A percentile compares a stretch with the other conserved stretches of the same genome.
These are phyloP conservation scores for Candida labiduridarum DNA, from an alignment of 1,139 yeast genomes.

Conservation along the genomic window DNA sequence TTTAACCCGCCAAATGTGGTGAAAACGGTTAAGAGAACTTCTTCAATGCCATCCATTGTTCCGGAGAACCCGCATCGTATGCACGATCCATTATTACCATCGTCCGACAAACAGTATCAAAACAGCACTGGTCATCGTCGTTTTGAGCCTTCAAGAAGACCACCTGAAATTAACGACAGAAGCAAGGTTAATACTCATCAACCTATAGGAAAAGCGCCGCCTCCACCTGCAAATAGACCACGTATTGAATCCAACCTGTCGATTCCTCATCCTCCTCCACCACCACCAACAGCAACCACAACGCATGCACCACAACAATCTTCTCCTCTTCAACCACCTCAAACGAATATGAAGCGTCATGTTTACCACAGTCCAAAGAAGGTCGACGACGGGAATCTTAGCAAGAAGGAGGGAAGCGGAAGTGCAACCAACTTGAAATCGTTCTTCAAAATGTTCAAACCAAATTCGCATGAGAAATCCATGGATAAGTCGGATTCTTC, in stretches of 20 bases:
- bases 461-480: conserved; percentile 8
- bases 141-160: conserved; percentile 6
- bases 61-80: conserved; percentile 2
- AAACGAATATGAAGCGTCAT: conserved; percentile 1
- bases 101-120: conserved; percentile 4
- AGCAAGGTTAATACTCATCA: conserved; percentile 1
- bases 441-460: conserved; percentile 13
- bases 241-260: background rate
- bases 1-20: background rate
- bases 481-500: conserved; percentile 6
- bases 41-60: conserved; percentile 4
- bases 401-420: background rate
- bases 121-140: background rate
- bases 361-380: conserved; percentile 1
- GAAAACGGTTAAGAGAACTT: conserved; percentile 3
- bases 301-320: background rate
- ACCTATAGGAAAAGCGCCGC: background rate
- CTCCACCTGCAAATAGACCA: background rate
- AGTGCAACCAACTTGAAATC: conserved; percentile 10
- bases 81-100: background rate
- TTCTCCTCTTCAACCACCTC: background rate
- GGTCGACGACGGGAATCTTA: background rate
- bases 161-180: background rate
- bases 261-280: conserved; percentile 3
- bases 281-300: conserved; percentile 1